These are phyloP conservation scores for Colletotrichum lini DNA, from an alignment of 2,329 filamentous ascomycete species.

Conservation along the genomic window DNA sequence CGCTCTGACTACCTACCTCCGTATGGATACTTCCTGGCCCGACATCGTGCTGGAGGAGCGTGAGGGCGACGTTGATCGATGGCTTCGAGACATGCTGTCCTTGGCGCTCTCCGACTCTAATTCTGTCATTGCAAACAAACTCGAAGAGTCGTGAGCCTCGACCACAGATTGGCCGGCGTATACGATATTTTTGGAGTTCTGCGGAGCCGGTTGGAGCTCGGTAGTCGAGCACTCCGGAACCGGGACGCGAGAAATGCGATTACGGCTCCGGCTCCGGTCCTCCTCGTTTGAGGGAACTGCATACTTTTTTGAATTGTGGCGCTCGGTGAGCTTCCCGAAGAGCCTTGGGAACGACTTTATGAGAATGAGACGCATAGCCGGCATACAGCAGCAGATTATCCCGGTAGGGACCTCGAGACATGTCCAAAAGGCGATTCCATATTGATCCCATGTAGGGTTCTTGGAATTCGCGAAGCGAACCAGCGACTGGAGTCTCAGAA, in stretches of 20 bases:
- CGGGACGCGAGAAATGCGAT: constrained; percentile 5
- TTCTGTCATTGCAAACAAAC: constrained; percentile 21
- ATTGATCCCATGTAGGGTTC: constrained; percentile 51
- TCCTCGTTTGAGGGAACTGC: constrained; percentile 11
- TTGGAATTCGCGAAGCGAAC: constrained; percentile 46
- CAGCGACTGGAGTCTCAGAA: constrained; percentile 49
- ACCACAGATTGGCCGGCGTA: constrained; percentile 14
- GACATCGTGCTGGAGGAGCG: constrained; percentile 21
- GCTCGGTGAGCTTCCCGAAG: constrained; percentile 30
- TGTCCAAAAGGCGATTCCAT: constrained; percentile 45
- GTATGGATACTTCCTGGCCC: constrained; percentile 1
- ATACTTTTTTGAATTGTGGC: constrained; percentile 14
- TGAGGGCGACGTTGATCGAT: constrained; percentile 25
- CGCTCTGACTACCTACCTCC: constrained; percentile 16
- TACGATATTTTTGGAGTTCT: neutral
- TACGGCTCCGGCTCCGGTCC: neutral
- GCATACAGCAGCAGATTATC: constrained; percentile 37
- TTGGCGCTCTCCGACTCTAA: constrained; percentile 24
- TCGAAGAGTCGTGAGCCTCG: constrained; percentile 20
- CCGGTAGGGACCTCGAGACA: constrained; percentile 34
- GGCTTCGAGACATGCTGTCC: constrained; percentile 17
- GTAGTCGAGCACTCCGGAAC: constrained; percentile 7
- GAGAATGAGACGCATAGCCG: constrained; percentile 39
- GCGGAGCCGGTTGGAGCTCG: constrained; percentile 8
- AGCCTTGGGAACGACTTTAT: constrained; percentile 29